Percentiles rank a stretch among this genome's conserved stretches.
These are phyloP conservation scores for Lepidium campestre DNA, from an alignment of 441 rosid genomes.

Conservation along the genomic window DNA sequence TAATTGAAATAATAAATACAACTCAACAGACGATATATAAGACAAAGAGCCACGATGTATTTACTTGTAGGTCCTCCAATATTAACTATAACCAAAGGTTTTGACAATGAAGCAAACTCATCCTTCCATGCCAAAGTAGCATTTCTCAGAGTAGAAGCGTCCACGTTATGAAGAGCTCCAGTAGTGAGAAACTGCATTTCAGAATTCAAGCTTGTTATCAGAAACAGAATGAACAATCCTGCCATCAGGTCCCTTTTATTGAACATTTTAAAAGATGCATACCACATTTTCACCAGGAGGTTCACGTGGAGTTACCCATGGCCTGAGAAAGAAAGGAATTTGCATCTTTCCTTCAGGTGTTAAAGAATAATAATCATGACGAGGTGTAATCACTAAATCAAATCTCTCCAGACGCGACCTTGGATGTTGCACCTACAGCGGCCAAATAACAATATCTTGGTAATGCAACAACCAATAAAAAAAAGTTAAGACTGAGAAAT, in stretches of 20 bases:
- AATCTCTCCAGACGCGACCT: constrained; percentile 47
- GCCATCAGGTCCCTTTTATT: neutral
- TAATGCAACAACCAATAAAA: neutral
- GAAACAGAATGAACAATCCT: neutral
- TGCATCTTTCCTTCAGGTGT: constrained; percentile 49
- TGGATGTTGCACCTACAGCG: constrained; percentile 62
- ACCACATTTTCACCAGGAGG: constrained; percentile 63
- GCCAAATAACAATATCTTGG: neutral
- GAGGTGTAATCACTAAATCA: constrained; percentile 63
- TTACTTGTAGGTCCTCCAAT: constrained; percentile 74
- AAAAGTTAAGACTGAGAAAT: neutral
- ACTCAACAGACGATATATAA: neutral
- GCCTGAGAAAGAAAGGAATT: constrained; percentile 50
- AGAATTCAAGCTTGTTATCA: constrained; percentile 20
- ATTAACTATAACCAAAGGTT: constrained; percentile 64
- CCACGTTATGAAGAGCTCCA: constrained; percentile 64
- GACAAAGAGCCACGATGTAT: neutral
- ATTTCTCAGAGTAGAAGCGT: constrained; percentile 36
- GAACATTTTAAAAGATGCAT: constrained; percentile 17
- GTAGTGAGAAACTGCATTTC: constrained; percentile 50
- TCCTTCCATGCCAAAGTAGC: constrained; percentile 53
- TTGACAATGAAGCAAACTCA: constrained; percentile 39
- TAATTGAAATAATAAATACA: neutral
- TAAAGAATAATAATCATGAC: constrained; percentile 56
- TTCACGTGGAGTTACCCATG: constrained; percentile 59